These are phyloP conservation scores for Thermothielavioides terrestris DNA, from an alignment of 495 filamentous ascomycete genomes.

Conservation along the genomic window DNA sequence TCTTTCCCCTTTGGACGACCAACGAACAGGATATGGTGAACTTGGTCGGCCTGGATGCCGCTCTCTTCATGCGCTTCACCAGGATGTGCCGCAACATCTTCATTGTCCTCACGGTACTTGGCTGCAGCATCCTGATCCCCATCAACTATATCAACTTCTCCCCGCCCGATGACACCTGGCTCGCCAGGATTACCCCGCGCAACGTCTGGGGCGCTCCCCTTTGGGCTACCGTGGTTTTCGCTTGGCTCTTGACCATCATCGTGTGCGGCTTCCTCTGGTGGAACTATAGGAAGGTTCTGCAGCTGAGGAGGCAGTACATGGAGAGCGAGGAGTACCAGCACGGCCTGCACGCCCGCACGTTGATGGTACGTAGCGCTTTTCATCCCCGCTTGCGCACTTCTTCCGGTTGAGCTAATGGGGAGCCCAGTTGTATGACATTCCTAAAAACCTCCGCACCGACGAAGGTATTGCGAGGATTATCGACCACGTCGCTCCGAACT, in stretches of 20 bases:
- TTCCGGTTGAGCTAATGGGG: constrained; percentile 11
- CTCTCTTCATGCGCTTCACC: constrained; percentile 79
- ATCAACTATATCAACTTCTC: constrained; percentile 56
- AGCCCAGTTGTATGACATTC: constrained; percentile 71
- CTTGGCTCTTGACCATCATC: constrained; percentile 69
- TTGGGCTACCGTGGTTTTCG: constrained; percentile 77
- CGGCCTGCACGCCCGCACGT: constrained; percentile 78
- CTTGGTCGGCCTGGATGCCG: constrained; percentile 80
- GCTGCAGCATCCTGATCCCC: constrained; percentile 74
- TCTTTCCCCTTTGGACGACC: constrained; percentile 64
- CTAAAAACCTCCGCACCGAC: constrained; percentile 60
- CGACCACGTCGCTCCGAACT: constrained; percentile 63
- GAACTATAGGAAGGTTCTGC: constrained; percentile 69
- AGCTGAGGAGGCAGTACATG: constrained; percentile 69
- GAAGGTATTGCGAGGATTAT: constrained; percentile 78
- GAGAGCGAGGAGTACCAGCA: constrained; percentile 80
- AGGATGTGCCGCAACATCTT: constrained; percentile 92
- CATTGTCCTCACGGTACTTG: constrained; percentile 59
- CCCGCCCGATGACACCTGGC: constrained; percentile 44
- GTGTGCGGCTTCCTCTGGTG: constrained; percentile 78
- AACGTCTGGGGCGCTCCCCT: constrained; percentile 49
- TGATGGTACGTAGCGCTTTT: constrained; percentile 55
- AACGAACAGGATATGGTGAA: constrained; percentile 68
- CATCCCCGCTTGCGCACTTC: background rate
- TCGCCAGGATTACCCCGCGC: constrained; percentile 44